Percentiles rank a stretch among this genome's conserved stretches.
These are phyloP conservation scores for Zoysia japonica DNA, from an alignment of 176 grass and related monocot genomes.

Conservation along the genomic window DNA sequence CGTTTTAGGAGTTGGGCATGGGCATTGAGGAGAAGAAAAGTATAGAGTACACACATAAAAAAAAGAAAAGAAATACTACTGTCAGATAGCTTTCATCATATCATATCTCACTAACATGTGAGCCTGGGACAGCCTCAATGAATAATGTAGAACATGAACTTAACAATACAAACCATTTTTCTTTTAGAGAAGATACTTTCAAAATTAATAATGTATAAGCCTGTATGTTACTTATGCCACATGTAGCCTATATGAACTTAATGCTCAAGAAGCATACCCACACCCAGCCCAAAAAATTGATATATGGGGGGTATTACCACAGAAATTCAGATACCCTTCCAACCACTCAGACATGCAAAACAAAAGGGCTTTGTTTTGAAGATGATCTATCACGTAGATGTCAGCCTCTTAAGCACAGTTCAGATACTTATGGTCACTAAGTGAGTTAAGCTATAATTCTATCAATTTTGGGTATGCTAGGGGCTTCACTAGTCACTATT, in stretches of 20 bases:
- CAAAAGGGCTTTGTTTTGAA: not conserved
- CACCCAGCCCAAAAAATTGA: not conserved
- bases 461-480: not conserved
- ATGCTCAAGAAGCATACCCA: not conserved
- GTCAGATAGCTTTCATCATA: not conserved
- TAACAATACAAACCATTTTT: not conserved
- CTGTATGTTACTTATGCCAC: not conserved
- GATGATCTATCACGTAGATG: not conserved
- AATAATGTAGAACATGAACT: not conserved
- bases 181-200: not conserved
- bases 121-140: not conserved
- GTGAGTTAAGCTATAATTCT: not conserved
- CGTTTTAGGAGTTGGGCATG: too few species aligned
- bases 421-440: not conserved
- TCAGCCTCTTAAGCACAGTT: not conserved
- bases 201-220: constrained; percentile 2
- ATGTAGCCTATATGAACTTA: constrained; percentile 10
- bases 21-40: too few species aligned
- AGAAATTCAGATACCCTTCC: not conserved
- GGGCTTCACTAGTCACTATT: not conserved
- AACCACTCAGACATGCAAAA: not conserved
- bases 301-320: not conserved
- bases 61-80: not conserved
- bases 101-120: not conserved
- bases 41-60: too few species aligned